A percentile compares a stretch with the other conserved stretches of the same genome.
phyloP scores from a whole-genome alignment of 2,329 filamentous ascomycete genomes.

The Tolypocladium tropicale region DNA sequence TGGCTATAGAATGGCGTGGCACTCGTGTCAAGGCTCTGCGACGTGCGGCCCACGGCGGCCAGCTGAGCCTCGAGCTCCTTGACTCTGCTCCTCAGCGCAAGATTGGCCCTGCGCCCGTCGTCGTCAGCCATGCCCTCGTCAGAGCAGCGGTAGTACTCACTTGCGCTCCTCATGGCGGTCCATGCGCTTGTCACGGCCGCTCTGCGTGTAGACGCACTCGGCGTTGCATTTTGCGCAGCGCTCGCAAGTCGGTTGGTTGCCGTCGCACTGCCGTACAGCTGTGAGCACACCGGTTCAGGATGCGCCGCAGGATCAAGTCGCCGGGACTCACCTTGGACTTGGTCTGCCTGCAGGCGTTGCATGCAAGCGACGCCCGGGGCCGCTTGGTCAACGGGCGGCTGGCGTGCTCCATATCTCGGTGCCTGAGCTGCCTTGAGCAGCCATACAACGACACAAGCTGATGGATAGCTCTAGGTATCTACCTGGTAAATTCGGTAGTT shows the following conservation, averaged over 20 bases:
- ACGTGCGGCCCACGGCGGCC: conserved; percentile 1
- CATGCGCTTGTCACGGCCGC: conserved; percentile 13
- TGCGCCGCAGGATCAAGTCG: not conserved
- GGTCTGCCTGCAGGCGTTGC: conserved; percentile 11
- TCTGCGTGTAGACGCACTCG: conserved; percentile 11
- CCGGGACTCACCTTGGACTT: conserved; percentile 12
- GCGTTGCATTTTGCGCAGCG: conserved; percentile 7
- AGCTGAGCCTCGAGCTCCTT: conserved; percentile 12
- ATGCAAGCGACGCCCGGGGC: conserved; percentile 11
- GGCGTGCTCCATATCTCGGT: conserved; percentile 3
- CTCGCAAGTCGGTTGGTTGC: conserved; percentile 10
- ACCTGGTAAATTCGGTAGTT: too few relatives aligned
- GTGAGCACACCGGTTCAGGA: not conserved
- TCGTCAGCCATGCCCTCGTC: not conserved
- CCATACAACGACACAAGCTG: not conserved
- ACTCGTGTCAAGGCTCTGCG: not conserved
- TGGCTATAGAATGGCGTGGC: not conserved
- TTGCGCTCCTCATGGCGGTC: conserved; percentile 11
- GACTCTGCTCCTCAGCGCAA: conserved; percentile 9
- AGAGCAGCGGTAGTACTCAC: conserved; percentile 1
- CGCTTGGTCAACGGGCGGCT: conserved; percentile 11
- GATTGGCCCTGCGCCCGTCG: conserved; percentile 3
- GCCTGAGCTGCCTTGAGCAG: not conserved
- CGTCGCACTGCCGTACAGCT: conserved; percentile 8
- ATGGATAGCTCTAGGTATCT: too few relatives aligned